Base-by-base conservation (phyloP, 2,329 filamentous ascomycete genomes). In the Pochonia chlamydosporia region DNA sequence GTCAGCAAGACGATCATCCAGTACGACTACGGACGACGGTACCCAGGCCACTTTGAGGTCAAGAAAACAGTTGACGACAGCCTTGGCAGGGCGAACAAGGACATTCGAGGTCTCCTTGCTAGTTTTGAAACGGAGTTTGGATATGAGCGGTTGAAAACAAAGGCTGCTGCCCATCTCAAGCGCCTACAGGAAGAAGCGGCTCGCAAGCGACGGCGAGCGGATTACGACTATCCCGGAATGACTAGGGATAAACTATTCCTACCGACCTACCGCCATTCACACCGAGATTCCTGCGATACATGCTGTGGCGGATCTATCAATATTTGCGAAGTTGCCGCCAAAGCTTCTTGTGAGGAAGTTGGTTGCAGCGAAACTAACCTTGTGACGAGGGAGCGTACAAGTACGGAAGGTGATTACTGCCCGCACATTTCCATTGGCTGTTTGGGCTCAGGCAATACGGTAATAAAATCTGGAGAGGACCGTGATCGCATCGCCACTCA, bases 401-500 rank as follows among this genome's bases (percentile, higher is more conserved):
- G 13, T 3, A 16, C 28, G 36, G 1, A 44, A 46, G 1, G 40
- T 37, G 30, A 10, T 7, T 46, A 51, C 63, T 3, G n/a, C n/a
- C n/a, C n/a, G n/a, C n/a, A n/a, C n/a, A n/a, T n/a, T n/a, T n/a
- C n/a, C 40, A 54, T 72, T 25, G 70, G 70, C 0, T 44, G 50
- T 0, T 59, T 73, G 2, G 70, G 59, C 4, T 71, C 67, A 1
- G 67, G 62, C 13, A 63, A 72, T 42, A 58, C 56, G 1, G 65
- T 74, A n/a, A n/a, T n/a, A n/a, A n/a, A n/a, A n/a, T n/a, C n/a
- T n/a, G n/a, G 28, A 1, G 42, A 54, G 11, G 51, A 63, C 13
- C 61, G 70, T 13, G 70, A 73, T 44, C 13, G 20, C 0, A 54
- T 71, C 18, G 61, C 67, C 5, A 35, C 46, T 8, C 11, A 48